A percentile compares a stretch with the other conserved stretches of the same genome.
These are phyloP conservation scores for Batrachochytrium dendrobatidis DNA, from an alignment of 371 early-diverging fungal species.

Conservation along the genomic window DNA sequence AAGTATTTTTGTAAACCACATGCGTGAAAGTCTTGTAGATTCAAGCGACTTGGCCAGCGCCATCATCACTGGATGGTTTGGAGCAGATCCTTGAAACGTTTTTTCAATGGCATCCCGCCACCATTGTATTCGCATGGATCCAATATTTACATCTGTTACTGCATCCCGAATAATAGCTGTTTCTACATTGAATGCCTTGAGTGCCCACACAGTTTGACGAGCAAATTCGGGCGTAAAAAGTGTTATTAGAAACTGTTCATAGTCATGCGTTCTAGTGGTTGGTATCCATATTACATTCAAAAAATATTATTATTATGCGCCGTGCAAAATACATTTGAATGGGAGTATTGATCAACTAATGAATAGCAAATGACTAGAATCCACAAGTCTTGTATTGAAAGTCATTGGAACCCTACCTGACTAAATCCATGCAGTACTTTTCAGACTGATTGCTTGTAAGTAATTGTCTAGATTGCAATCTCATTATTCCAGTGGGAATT, in stretches of 20 bases:
- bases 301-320: too few relatives aligned
- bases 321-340: too few relatives aligned
- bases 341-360: too few relatives aligned
- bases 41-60: conserved; percentile 43
- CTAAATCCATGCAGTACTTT: conserved; percentile 3
- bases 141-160: conserved; percentile 61
- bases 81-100: conserved; percentile 59
- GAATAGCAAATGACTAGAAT: too few relatives aligned
- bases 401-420: too few relatives aligned
- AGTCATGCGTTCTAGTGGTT: conserved; percentile 44
- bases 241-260: conserved; percentile 66
- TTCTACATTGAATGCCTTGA: conserved; percentile 86
- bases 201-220: conserved; percentile 61
- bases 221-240: conserved; percentile 61
- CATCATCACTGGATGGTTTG: conserved; percentile 64
- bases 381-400: too few relatives aligned
- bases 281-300: too few relatives aligned
- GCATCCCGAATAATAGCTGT: conserved; percentile 68
- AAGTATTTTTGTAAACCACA: conserved; percentile 69
- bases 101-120: conserved; percentile 63
- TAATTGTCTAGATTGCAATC: neutral
- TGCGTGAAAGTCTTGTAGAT: conserved; percentile 42
- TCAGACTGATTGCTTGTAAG: neutral
- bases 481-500: too few relatives aligned
- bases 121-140: conserved; percentile 68